Conservation (phyloP, 2,329 filamentous ascomycete species). For the Claviceps sp. region DNA sequence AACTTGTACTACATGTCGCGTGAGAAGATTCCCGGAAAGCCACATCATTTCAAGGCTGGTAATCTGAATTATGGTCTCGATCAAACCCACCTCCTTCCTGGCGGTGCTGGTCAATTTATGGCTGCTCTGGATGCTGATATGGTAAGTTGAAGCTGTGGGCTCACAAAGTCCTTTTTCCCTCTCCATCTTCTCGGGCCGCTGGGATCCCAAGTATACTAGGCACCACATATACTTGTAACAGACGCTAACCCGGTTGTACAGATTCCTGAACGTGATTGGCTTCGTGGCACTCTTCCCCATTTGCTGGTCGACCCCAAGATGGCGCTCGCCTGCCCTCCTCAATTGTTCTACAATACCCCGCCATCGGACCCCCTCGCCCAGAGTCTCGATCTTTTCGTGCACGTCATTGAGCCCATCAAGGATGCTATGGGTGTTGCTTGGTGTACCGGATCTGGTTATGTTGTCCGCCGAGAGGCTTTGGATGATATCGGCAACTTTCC, state of each 20-base stretch:
- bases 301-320: slow-evolving; percentile 42
- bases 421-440: slow-evolving; percentile 42
- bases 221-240: too few relatives aligned
- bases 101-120: slow-evolving; percentile 43
- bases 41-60: slow-evolving; percentile 49
- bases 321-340: slow-evolving; percentile 45
- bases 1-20: slow-evolving; percentile 42
- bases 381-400: slow-evolving; percentile 44
- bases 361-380: slow-evolving; percentile 43
- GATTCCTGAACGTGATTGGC: slow-evolving; percentile 48
- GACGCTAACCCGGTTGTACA: slow-evolving; percentile 5
- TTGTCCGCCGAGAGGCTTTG: slow-evolving; percentile 44
- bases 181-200: neutral
- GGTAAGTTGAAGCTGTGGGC: slow-evolving; percentile 19
- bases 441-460: slow-evolving; percentile 52
- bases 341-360: slow-evolving; percentile 51
- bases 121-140: slow-evolving; percentile 56
- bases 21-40: slow-evolving; percentile 31
- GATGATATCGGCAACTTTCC: slow-evolving; percentile 50
- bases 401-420: slow-evolving; percentile 37
- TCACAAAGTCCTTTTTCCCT: neutral
- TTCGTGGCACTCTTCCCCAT: slow-evolving; percentile 46
- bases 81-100: slow-evolving; percentile 34
- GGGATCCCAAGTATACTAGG: too few relatives aligned
- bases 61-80: slow-evolving; percentile 49